Conservation (phyloP, 2,329 filamentous ascomycete species). For the Trichophyton simii region DNA sequence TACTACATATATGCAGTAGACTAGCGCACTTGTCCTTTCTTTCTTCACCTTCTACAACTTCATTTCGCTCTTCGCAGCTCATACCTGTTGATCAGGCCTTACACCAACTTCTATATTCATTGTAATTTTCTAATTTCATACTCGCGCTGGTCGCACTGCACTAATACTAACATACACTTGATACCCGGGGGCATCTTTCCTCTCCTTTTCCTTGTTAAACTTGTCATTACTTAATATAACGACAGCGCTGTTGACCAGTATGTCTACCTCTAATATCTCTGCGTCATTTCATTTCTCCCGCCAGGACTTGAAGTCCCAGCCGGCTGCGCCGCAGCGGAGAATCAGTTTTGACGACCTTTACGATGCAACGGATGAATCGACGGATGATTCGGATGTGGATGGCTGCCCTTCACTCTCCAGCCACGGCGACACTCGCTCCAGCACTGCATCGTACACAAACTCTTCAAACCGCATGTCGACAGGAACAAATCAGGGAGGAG, state of each 20-base stretch:
- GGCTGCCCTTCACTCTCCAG: conserved; percentile 38
- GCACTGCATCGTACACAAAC: conserved; percentile 20
- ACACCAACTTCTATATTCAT: background rate
- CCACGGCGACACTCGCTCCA: conserved; percentile 32
- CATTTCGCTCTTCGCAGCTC: conserved; percentile 1
- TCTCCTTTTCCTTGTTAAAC: background rate
- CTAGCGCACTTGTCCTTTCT: background rate
- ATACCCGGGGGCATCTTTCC: conserved; percentile 2
- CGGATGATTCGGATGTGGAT: conserved; percentile 54
- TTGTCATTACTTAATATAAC: background rate
- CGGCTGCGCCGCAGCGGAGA: background rate
- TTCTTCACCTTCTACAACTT: background rate
- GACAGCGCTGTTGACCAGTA: conserved; percentile 2
- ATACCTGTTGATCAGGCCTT: conserved; percentile 1
- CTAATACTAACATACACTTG: background rate
- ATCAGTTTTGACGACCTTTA: conserved; percentile 74
- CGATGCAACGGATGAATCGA: conserved; percentile 51
- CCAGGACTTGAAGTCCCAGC: background rate
- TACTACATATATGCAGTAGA: conserved; percentile 2
- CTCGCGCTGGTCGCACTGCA: conserved; percentile 1
- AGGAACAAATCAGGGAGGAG: conserved; percentile 27
- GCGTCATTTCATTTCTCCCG: background rate
- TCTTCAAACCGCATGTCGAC: conserved; percentile 23
- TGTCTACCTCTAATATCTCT: conserved; percentile 1
- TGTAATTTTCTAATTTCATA: background rate